Conservation (phyloP, 148 eudicot genomes). For the Limonium bicolor region DNA sequence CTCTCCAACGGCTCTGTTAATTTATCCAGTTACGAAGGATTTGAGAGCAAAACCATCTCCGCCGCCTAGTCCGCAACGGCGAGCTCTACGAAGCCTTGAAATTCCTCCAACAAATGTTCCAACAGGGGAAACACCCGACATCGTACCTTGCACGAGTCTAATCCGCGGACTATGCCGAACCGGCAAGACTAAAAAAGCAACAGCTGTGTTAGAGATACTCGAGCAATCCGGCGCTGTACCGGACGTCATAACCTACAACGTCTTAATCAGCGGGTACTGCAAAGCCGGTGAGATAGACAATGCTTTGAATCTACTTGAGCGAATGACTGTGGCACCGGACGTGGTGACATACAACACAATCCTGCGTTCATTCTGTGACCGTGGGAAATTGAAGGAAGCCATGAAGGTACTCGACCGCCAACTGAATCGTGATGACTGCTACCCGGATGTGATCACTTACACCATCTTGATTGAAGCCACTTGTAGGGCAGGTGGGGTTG, state of each 20-base stretch:
- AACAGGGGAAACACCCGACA: constrained; percentile 55
- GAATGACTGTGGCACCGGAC: constrained; percentile 55
- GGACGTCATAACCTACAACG: constrained; percentile 56
- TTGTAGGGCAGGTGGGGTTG: constrained; percentile 58
- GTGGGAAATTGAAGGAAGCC: constrained; percentile 40
- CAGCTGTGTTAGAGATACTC: constrained; percentile 45
- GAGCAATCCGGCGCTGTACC: constrained; percentile 74
- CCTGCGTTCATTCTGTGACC: constrained; percentile 52
- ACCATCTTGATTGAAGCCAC: constrained; percentile 65
- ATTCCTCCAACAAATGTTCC: constrained; percentile 40
- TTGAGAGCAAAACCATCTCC: constrained; percentile 37
- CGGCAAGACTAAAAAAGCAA: constrained; percentile 50
- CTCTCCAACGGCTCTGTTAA: too few relatives aligned
- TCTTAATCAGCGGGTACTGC: constrained; percentile 56
- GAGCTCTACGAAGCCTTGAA: constrained; percentile 40
- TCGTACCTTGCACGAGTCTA: constrained; percentile 49
- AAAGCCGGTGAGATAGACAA: constrained; percentile 44
- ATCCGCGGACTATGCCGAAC: constrained; percentile 47
- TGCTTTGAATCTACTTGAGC: constrained; percentile 43
- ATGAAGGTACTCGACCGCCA: constrained; percentile 47
- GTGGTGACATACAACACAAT: constrained; percentile 55
- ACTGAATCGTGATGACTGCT: constrained; percentile 33
- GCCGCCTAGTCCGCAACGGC: constrained; percentile 42
- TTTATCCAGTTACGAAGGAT: constrained; percentile 25
- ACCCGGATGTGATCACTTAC: constrained; percentile 60